Evolutionary conservation across 2,329 filamentous ascomycete genomes (phyloP).

Genomic region (Chaetomium olivaceum): DNA sequence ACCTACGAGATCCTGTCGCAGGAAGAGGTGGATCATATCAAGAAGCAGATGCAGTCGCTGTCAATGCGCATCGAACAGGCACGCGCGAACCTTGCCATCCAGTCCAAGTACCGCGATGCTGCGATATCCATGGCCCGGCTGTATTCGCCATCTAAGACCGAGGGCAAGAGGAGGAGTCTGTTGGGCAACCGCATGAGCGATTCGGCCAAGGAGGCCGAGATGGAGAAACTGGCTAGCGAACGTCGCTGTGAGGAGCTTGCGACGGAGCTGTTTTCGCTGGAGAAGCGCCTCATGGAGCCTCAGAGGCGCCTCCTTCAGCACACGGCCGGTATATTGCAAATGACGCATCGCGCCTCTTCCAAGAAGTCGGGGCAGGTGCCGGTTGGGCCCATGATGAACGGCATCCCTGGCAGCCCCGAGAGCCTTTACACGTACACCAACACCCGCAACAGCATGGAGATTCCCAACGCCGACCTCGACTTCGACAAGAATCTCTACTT

Average conservation of each 20-base stretch:
- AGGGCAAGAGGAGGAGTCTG: slow-evolving; percentile 52
- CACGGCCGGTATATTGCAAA: slow-evolving; percentile 86
- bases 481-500: slow-evolving; percentile 77
- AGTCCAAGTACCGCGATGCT: slow-evolving; percentile 92
- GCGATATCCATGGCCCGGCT: slow-evolving; percentile 82
- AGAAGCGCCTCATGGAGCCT: slow-evolving; percentile 73
- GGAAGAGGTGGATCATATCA: slow-evolving; percentile 87
- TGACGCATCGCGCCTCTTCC: slow-evolving; percentile 77
- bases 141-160: slow-evolving; percentile 56
- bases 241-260: slow-evolving; percentile 84
- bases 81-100: slow-evolving; percentile 79
- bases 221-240: slow-evolving; percentile 72
- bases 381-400: slow-evolving; percentile 47
- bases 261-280: slow-evolving; percentile 74
- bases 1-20: slow-evolving; percentile 83
- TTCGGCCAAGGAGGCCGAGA: slow-evolving; percentile 63
- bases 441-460: slow-evolving; percentile 59
- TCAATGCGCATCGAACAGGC: slow-evolving; percentile 78
- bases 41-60: slow-evolving; percentile 78
- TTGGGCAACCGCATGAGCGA: slow-evolving; percentile 52
- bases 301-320: slow-evolving; percentile 81
- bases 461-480: slow-evolving; percentile 56
- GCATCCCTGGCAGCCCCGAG: slow-evolving; percentile 73
- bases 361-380: slow-evolving; percentile 54
- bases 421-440: slow-evolving; percentile 71